phyloP scores from a whole-genome alignment of 371 early-diverging fungal species.

The Mucor irregularis region DNA sequence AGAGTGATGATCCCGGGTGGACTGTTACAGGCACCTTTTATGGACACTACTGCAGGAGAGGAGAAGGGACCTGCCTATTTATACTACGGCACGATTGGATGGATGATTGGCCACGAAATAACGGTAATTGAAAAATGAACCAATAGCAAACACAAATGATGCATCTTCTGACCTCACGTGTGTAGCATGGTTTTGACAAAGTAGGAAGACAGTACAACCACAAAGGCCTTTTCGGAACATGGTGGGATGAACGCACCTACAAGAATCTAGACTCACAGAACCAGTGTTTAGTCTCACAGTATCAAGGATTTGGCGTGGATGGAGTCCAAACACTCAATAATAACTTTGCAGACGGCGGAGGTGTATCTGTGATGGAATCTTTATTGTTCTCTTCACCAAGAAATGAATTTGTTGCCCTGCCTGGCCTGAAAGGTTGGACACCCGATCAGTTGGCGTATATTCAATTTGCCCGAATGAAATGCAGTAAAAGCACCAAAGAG shows the following conservation, averaged over 20 bases:
- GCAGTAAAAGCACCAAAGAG: slow-evolving; percentile 50
- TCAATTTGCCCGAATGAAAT: slow-evolving; percentile 58
- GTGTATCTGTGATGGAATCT: slow-evolving; percentile 20
- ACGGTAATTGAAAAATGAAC: slow-evolving; percentile 39
- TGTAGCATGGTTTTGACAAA: slow-evolving; percentile 58
- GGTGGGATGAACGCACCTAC: slow-evolving; percentile 65
- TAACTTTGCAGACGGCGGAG: slow-evolving; percentile 76
- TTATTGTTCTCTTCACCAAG: background rate
- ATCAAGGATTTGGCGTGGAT: slow-evolving; percentile 46
- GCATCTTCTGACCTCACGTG: slow-evolving; percentile 18
- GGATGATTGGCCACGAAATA: slow-evolving; percentile 61
- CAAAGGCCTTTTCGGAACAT: slow-evolving; percentile 44
- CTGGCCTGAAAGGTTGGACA: slow-evolving; percentile 53
- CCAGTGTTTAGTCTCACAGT: slow-evolving; percentile 57
- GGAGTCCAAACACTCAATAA: slow-evolving; percentile 66
- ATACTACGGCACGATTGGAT: slow-evolving; percentile 58
- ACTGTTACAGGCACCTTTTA: slow-evolving; percentile 54
- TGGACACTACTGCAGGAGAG: slow-evolving; percentile 38
- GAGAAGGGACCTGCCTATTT: slow-evolving; percentile 56
- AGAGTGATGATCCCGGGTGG: slow-evolving; percentile 58
- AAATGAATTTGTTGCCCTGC: slow-evolving; percentile 29
- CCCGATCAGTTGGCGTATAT: slow-evolving; percentile 63
- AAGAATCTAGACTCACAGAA: slow-evolving; percentile 53
- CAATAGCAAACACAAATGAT: slow-evolving; percentile 18
- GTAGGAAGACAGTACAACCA: slow-evolving; percentile 57